Evolutionary conservation across 1,284 basidiomycete genomes (phyloP).

Genomic region (Fomitopsis betulina): DNA sequence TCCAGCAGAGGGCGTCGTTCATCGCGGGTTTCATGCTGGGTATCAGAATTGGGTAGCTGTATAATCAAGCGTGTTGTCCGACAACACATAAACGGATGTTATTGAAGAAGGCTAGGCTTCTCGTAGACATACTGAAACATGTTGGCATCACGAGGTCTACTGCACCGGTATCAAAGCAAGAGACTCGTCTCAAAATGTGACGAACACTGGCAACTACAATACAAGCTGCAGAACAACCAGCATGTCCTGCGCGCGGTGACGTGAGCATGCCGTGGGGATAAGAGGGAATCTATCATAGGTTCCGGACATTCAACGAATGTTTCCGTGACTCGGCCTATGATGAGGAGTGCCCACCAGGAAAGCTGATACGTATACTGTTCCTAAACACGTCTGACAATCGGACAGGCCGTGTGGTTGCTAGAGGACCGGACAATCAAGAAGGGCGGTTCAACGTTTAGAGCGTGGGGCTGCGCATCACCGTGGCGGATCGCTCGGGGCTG

Average conservation of each 20-base stretch:
- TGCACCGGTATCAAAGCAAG: not conserved
- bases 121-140: not conserved
- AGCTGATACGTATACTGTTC: not conserved
- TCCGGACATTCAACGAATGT: not conserved
- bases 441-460: not conserved
- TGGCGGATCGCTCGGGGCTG: conserved; percentile 9
- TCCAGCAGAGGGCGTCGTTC: conserved; percentile 81
- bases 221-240: not conserved
- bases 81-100: too few species aligned
- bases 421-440: not conserved
- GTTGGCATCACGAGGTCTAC: not conserved
- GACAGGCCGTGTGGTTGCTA: not conserved
- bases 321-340: not conserved
- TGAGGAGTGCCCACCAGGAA: not conserved
- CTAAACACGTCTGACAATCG: not conserved
- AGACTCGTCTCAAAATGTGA: not conserved
- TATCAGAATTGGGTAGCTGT: conserved; percentile 43
- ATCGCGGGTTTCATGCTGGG: conserved; percentile 68
- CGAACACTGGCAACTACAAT: not conserved
- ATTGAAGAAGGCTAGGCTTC: not conserved
- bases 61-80: not conserved
- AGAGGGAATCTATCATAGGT: not conserved
- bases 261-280: not conserved
- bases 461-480: conserved; percentile 18
- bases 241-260: not conserved